Evolutionary conservation across 176 grass and related monocot species (phyloP).

Genomic region (Cenchrus purpureus): DNA sequence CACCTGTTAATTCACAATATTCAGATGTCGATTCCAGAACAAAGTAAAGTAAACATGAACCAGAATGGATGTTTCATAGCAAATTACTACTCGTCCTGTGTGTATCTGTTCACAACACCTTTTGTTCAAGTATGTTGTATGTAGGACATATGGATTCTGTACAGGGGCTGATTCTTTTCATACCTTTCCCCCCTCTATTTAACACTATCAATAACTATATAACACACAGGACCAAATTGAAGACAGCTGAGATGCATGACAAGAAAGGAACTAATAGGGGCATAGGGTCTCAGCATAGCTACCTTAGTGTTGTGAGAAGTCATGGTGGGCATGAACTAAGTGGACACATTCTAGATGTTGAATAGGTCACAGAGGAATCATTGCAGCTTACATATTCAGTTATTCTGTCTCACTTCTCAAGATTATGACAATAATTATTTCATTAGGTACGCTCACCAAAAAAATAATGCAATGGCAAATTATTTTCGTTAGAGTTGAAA

Average conservation of each 20-base stretch:
- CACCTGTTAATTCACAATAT: conserved; percentile 48
- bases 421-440: not conserved
- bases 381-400: conserved; percentile 26
- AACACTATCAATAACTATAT: not conserved
- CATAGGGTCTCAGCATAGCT: conserved; percentile 21
- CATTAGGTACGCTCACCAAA: not conserved
- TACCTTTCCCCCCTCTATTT: not conserved
- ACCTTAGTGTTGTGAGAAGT: conserved; percentile 6
- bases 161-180: not conserved
- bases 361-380: conserved; percentile 46
- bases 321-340: conserved; percentile 36
- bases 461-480: not conserved
- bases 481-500: conserved; percentile 15
- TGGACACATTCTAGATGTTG: conserved; percentile 25
- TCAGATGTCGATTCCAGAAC: conserved; percentile 16
- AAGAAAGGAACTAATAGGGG: conserved; percentile 18
- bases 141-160: not conserved
- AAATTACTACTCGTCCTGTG: conserved; percentile 2
- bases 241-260: conserved; percentile 13
- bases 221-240: not conserved
- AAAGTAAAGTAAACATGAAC: not conserved
- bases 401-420: conserved; percentile 17
- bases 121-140: not conserved
- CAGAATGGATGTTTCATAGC: not conserved
- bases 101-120: not conserved